A percentile compares a stretch with the other conserved stretches of the same genome.
Conservation (phyloP, 139 green algal species). For the Diplosphaera chodatii region DNA sequence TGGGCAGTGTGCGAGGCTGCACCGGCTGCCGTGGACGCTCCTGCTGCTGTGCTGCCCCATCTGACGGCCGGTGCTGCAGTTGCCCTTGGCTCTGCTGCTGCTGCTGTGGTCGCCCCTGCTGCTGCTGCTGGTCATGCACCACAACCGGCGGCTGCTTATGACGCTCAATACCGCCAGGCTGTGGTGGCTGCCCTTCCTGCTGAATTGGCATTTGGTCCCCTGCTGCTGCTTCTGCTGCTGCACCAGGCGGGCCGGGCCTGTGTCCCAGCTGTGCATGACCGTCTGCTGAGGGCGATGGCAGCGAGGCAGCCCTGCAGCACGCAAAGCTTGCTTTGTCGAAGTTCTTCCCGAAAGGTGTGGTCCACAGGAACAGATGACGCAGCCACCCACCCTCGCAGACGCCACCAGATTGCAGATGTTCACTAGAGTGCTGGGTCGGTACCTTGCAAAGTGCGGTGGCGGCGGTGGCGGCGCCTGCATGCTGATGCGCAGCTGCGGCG, state of each 20-base stretch:
- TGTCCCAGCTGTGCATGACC: background rate
- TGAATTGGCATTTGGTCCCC: no score
- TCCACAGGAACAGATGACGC: no score
- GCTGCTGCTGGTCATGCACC: background rate
- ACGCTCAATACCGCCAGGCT: background rate
- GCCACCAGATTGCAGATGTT: no score
- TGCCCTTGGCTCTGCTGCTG: slow-evolving; percentile 9
- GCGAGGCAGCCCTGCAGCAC: background rate
- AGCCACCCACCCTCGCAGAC: no score
- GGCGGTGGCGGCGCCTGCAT: background rate
- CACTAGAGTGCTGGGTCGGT: no score
- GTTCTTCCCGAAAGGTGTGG: no score
- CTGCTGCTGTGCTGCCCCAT: no score
- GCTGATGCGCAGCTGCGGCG: background rate
- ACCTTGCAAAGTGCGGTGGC: background rate
- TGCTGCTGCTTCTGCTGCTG: background rate
- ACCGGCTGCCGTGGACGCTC: slow-evolving; percentile 20
- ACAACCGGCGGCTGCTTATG: background rate
- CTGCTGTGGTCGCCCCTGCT: slow-evolving; percentile 9
- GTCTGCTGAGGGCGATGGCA: background rate
- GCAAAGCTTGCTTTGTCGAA: background rate
- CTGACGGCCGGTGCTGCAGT: no score
- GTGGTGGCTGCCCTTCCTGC: background rate
- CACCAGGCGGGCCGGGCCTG: no score
- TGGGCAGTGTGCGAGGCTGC: slow-evolving; percentile 20